Conservation (phyloP, 2,329 filamentous ascomycete species). For the Diaporthe eres region DNA sequence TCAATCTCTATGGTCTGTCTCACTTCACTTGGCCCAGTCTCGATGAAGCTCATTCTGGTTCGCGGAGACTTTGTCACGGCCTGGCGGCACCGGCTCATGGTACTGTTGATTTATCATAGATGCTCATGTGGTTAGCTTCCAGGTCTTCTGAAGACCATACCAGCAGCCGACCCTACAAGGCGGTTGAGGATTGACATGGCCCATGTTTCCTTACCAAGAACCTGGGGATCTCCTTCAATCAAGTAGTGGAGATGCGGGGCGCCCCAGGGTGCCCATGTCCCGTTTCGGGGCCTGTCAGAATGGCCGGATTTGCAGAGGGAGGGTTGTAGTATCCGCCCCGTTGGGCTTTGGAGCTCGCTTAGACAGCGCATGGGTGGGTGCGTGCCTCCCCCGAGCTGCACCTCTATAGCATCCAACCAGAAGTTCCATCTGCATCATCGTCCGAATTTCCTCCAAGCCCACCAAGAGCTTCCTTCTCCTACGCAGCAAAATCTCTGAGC, state of each 20-base stretch:
- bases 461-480: not conserved
- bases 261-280: conserved; percentile 20
- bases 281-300: conserved; percentile 3
- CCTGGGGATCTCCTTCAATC: not conserved
- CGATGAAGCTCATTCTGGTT: not conserved
- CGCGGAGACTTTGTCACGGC: not conserved
- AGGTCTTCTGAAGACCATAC: not conserved
- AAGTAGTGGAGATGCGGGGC: conserved; percentile 26
- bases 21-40: not conserved
- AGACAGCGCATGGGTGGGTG: conserved; percentile 4
- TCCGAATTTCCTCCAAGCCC: not conserved
- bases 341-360: conserved; percentile 15
- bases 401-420: conserved; percentile 9
- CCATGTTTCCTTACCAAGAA: not conserved
- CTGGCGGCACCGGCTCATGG: not conserved
- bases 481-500: conserved; percentile 4
- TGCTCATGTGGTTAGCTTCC: not conserved
- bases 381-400: conserved; percentile 13
- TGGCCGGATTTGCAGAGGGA: conserved; percentile 14
- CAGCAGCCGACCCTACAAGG: not conserved
- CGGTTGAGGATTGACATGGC: not conserved
- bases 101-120: not conserved
- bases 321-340: conserved; percentile 9
- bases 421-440: conserved; percentile 23
- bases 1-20: not conserved